Evolutionary conservation across 805 yeast species (phyloP).

Genomic region (Cyberlindnera meyerae): DNA sequence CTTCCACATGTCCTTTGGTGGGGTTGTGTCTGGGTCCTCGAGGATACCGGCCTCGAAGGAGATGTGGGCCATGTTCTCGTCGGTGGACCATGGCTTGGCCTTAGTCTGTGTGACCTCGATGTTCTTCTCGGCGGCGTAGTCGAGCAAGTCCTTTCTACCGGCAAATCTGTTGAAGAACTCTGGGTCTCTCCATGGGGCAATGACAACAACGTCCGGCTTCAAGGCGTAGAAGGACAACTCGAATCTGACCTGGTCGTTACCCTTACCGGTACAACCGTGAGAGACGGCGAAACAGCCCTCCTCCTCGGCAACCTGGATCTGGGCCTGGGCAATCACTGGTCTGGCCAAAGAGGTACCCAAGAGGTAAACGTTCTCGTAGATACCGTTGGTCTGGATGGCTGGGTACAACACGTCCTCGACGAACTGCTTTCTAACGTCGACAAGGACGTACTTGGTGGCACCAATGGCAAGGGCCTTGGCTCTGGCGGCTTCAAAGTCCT

Average conservation of each 20-base stretch:
- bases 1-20: slow-evolving; percentile 99
- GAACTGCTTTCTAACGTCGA: slow-evolving; percentile 92
- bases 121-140: slow-evolving; percentile 85
- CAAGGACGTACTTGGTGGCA: slow-evolving; percentile 91
- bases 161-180: slow-evolving; percentile 91
- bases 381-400: slow-evolving; percentile 95
- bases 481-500: slow-evolving; percentile 96
- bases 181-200: slow-evolving; percentile 99
- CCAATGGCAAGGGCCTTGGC: slow-evolving; percentile 95
- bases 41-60: slow-evolving; percentile 99
- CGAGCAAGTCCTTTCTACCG: slow-evolving; percentile 94
- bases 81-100: slow-evolving; percentile 99
- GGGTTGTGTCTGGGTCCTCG: slow-evolving; percentile 98
- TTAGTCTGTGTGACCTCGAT: slow-evolving; percentile 97
- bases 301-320: slow-evolving; percentile 92
- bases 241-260: slow-evolving; percentile 98
- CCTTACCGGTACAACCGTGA: slow-evolving; percentile 99
- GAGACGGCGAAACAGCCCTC: slow-evolving; percentile 98
- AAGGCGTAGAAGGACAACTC: slow-evolving; percentile 96
- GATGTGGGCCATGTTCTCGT: slow-evolving; percentile 98
- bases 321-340: slow-evolving; percentile 98
- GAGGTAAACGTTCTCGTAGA: slow-evolving; percentile 94
- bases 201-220: slow-evolving; percentile 93
- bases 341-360: slow-evolving; percentile 98
- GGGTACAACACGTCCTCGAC: slow-evolving; percentile 90